phyloP scores from a whole-genome alignment of 1,284 basidiomycete genomes.

The Malassezia vespertilionis region DNA sequence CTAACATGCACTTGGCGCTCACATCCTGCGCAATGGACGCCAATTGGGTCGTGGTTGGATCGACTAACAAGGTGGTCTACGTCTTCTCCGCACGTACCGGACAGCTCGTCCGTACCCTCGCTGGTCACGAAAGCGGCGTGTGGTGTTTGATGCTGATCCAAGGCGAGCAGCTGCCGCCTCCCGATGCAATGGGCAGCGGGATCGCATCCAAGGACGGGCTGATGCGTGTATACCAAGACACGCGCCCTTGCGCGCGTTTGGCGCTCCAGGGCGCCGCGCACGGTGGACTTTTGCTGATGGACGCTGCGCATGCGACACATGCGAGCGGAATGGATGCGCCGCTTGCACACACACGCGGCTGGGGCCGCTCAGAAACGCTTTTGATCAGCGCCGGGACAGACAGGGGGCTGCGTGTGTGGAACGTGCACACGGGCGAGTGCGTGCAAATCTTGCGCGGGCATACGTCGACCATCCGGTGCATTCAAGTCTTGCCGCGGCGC shows the following conservation, averaged over 20 bases:
- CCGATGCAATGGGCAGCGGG: conserved; percentile 3
- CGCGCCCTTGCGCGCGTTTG: conserved; percentile 5
- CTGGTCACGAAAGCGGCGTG: conserved; percentile 77
- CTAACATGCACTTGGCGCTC: conserved; percentile 61
- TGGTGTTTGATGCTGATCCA: conserved; percentile 73
- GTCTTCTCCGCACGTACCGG: conserved; percentile 75
- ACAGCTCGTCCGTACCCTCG: conserved; percentile 63
- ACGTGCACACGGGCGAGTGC: conserved; percentile 69
- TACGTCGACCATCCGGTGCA: conserved; percentile 78
- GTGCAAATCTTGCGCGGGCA: conserved; percentile 73
- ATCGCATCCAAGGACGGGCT: neutral
- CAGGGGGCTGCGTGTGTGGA: conserved; percentile 80
- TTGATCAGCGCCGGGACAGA: conserved; percentile 90
- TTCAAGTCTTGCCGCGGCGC: conserved; percentile 73
- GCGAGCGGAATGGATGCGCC: conserved; percentile 4
- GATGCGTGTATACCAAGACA: neutral
- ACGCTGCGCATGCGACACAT: conserved; percentile 6
- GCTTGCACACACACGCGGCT: conserved; percentile 53
- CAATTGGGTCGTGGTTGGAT: conserved; percentile 77
- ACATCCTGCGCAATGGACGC: conserved; percentile 76
- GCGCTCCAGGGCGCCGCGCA: neutral
- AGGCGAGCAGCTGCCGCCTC: conserved; percentile 9
- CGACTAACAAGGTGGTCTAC: conserved; percentile 76
- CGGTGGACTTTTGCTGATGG: conserved; percentile 6
- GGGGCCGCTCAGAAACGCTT: conserved; percentile 59